Evolutionary conservation across 768 basidiomycete species (phyloP).

Genomic region (Boletellus ananiceps): DNA sequence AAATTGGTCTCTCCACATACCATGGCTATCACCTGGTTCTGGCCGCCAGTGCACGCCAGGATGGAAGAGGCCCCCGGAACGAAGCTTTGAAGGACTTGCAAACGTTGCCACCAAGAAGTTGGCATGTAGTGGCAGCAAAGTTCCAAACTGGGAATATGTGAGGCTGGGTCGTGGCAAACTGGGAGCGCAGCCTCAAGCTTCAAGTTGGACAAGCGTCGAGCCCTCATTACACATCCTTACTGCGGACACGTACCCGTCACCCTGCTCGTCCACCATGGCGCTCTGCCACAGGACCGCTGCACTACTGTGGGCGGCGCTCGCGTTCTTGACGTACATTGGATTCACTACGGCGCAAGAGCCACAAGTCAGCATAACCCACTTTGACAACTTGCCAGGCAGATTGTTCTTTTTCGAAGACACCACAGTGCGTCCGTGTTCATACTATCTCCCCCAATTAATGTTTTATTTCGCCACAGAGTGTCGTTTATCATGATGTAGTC

Average conservation of each 20-base stretch:
- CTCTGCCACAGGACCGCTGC: slow-evolving; percentile 25
- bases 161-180: slow-evolving; percentile 13
- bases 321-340: slow-evolving; percentile 19
- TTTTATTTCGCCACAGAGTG: slow-evolving; percentile 37
- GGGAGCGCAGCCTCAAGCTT: neutral
- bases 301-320: slow-evolving; percentile 23
- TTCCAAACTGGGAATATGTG: neutral
- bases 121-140: too few relatives aligned
- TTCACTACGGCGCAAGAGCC: slow-evolving; percentile 41
- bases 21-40: too few relatives aligned
- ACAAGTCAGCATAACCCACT: slow-evolving; percentile 45
- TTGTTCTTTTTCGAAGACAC: slow-evolving; percentile 95
- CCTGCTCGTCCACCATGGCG: slow-evolving; percentile 25
- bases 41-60: too few relatives aligned
- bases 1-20: too few relatives aligned
- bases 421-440: slow-evolving; percentile 50
- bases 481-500: slow-evolving; percentile 77
- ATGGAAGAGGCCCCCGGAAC: too few relatives aligned
- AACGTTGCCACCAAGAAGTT: too few relatives aligned
- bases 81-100: too few relatives aligned
- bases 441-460: neutral
- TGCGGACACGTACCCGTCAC: slow-evolving; percentile 12
- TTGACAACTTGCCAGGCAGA: slow-evolving; percentile 68
- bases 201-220: neutral
- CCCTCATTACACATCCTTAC: neutral